Evolutionary conservation across 2,329 filamentous ascomycete genomes (phyloP).

Genomic region (Ceratocystis alfenasii): DNA sequence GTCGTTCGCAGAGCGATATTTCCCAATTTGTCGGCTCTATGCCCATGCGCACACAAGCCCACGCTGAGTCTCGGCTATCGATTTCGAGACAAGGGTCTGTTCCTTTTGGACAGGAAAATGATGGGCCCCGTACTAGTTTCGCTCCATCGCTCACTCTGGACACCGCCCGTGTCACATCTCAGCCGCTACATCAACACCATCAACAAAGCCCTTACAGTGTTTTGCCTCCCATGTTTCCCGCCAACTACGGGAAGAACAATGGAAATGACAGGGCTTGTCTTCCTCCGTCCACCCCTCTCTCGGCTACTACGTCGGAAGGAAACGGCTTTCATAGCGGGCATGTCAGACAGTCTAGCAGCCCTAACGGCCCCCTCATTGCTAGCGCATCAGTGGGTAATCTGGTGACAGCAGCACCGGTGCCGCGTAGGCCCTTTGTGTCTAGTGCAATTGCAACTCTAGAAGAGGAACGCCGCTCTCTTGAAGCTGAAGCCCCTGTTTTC

Average conservation of each 20-base stretch:
- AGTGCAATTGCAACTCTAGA: conserved; percentile 22
- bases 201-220: conserved; percentile 9
- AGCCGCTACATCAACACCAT: conserved; percentile 4
- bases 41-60: conserved; percentile 17
- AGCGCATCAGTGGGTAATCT: conserved; percentile 6
- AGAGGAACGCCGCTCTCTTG: conserved; percentile 19
- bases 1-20: conserved; percentile 22
- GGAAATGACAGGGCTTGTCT: conserved; percentile 4
- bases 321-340: conserved; percentile 12
- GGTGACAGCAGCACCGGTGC: conserved; percentile 19
- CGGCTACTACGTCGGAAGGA: background rate
- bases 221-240: conserved; percentile 14
- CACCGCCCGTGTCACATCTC: conserved; percentile 6
- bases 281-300: conserved; percentile 13
- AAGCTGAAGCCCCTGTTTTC: conserved; percentile 17
- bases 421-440: conserved; percentile 20
- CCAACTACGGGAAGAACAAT: conserved; percentile 3
- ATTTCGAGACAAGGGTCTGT: conserved; percentile 18
- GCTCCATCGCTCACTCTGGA: conserved; percentile 8
- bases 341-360: conserved; percentile 16
- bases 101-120: conserved; percentile 1
- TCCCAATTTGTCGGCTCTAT: conserved; percentile 19
- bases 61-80: conserved; percentile 13
- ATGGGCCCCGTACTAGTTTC: conserved; percentile 9
- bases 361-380: conserved; percentile 10